phyloP scores from a whole-genome alignment of 495 filamentous ascomycete species.

The Darksidea phi region DNA sequence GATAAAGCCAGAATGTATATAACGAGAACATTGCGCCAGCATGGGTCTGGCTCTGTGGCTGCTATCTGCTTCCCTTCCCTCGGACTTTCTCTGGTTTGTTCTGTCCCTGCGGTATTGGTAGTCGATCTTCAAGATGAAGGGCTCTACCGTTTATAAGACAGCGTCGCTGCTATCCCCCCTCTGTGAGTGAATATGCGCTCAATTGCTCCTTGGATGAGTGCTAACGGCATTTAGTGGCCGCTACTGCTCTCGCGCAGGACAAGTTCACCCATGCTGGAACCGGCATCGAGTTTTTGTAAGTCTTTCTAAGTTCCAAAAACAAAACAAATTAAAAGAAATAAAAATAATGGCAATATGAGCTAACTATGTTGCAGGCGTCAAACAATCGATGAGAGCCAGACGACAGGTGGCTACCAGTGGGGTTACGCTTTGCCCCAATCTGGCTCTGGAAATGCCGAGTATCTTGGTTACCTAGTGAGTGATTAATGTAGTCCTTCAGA shows the following conservation, averaged over 20 bases:
- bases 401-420: constrained; percentile 49
- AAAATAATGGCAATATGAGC: neutral
- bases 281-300: constrained; percentile 30
- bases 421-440: constrained; percentile 55
- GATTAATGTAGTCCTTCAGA: constrained; percentile 26
- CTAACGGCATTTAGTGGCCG: constrained; percentile 14
- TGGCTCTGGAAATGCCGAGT: constrained; percentile 56
- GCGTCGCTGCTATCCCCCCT: constrained; percentile 35
- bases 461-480: constrained; percentile 53
- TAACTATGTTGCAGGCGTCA: constrained; percentile 12
- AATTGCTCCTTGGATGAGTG: constrained; percentile 5
- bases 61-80: constrained; percentile 19
- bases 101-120: constrained; percentile 4
- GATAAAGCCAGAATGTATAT: constrained; percentile 30
- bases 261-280: constrained; percentile 26
- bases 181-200: constrained; percentile 10
- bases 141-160: constrained; percentile 30
- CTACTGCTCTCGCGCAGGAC: constrained; percentile 24
- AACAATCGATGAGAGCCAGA: constrained; percentile 11
- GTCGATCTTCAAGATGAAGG: constrained; percentile 30
- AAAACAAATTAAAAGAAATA: too few species aligned
- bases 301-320: too few species aligned
- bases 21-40: constrained; percentile 14
- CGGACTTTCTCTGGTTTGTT: constrained; percentile 9
- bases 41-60: constrained; percentile 18